Base-by-base conservation (phyloP, 2,329 filamentous ascomycete species). In the Calonectria crousiana region DNA sequence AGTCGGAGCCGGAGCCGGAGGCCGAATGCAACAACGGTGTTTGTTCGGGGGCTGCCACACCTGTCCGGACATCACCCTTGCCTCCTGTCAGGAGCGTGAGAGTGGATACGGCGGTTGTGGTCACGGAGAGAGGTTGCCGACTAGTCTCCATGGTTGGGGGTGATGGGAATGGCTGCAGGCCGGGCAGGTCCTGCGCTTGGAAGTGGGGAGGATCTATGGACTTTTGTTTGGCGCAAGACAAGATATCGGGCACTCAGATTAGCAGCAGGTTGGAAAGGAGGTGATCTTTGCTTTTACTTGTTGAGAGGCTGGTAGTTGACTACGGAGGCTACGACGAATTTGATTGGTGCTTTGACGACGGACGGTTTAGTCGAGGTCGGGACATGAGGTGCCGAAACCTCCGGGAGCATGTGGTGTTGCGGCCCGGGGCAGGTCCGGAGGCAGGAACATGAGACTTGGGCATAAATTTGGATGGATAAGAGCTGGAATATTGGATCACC, bases 21-120 rank as follows among this genome's bases (percentile, higher is more conserved):
- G 41, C 28, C 18, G 76, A 72, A 9, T n/a, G 20, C 2, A 81
- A 67, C 23, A 81, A 66, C 1, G 80, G 80, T 26, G 80, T 81
- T 67, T 77, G 70, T 60, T 81, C 79, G 16, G 74, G 75, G 30
- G 41, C 52, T 26, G 56, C 18, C 44, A 52, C 32, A 26, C 68
- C 70, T 49, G 28, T 32, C 23, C 11, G 41, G 44, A 32, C 8
- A 6, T 28, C 13, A 64, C 44, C 44, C 23, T 67, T 41, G n/a
- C 8, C 13, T 23, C 34, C 60, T 44, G 52, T 23, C 13, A 34
- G n/a, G n/a, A 65, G 13, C 8, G 20, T 51, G 26, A 51, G 26
- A 32, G 72, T 51, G 60, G n/a, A 66, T 58, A 49, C 32, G 60
- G 41, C 6, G 56, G 23, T 67, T 38, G 67, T 30, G 34, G n/a